Percentiles rank a stretch among this genome's conserved stretches.
Evolutionary conservation across 1,139 yeast species (phyloP).

Genomic region (Williopsis jadinii): DNA sequence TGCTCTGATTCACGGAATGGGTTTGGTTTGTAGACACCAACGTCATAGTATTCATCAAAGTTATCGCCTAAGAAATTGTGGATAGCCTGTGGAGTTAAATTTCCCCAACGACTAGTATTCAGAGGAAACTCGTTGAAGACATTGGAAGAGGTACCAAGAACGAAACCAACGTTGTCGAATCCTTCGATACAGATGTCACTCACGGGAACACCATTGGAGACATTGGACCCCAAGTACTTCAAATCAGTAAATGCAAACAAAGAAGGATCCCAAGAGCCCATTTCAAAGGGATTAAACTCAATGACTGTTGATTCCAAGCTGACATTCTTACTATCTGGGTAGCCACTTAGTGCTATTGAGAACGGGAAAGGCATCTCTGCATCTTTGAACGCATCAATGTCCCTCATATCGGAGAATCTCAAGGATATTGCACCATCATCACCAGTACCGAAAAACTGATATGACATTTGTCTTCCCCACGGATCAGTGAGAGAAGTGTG

Average conservation of each 20-base stretch:
- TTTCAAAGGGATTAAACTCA: slow-evolving; percentile 75
- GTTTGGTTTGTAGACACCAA: slow-evolving; percentile 69
- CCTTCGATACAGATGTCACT: slow-evolving; percentile 50
- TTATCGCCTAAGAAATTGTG: slow-evolving; percentile 38
- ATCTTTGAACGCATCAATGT: slow-evolving; percentile 43
- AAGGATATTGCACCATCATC: slow-evolving; percentile 40
- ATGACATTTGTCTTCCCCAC: slow-evolving; percentile 82
- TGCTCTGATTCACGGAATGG: slow-evolving; percentile 54
- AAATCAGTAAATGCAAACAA: slow-evolving; percentile 60
- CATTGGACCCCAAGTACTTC: slow-evolving; percentile 65
- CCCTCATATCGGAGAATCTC: slow-evolving; percentile 58
- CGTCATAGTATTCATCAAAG: slow-evolving; percentile 49
- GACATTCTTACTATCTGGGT: slow-evolving; percentile 41
- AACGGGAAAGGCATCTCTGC: slow-evolving; percentile 81
- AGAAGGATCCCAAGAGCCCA: slow-evolving; percentile 88
- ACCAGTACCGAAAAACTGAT: slow-evolving; percentile 28
- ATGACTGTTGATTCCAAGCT: slow-evolving; percentile 65
- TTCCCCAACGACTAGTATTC: slow-evolving; percentile 20
- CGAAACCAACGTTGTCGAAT: slow-evolving; percentile 68
- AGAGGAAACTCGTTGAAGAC: slow-evolving; percentile 66
- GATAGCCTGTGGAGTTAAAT: slow-evolving; percentile 40
- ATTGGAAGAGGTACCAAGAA: slow-evolving; percentile 72
- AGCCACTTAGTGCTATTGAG: slow-evolving; percentile 70
- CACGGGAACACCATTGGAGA: slow-evolving; percentile 47
- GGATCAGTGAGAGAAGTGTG: slow-evolving; percentile 77